Evolutionary conservation across 2,329 filamentous ascomycete genomes (phyloP).

Genomic region (Alternaria longipes): DNA sequence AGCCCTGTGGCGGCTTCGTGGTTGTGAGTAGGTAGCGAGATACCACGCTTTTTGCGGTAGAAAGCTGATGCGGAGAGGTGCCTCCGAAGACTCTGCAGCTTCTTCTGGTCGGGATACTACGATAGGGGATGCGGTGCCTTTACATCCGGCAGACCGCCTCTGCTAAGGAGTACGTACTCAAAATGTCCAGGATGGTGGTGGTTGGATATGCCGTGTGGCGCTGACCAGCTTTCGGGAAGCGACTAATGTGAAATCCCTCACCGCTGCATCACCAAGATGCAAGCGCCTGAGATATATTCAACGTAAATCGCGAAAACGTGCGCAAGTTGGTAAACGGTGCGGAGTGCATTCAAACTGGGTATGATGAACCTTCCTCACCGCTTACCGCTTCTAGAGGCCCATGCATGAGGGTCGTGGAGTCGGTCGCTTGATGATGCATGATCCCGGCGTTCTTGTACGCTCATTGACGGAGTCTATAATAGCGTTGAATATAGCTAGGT

Average conservation of each 20-base stretch:
- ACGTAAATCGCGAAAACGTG: slow-evolving; percentile 7
- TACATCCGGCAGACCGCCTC: slow-evolving; percentile 36
- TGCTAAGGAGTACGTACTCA: slow-evolving; percentile 4
- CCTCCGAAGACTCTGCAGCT: slow-evolving; percentile 35
- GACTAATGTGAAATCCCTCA: slow-evolving; percentile 23
- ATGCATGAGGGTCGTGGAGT: slow-evolving; percentile 21
- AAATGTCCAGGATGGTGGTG: slow-evolving; percentile 20
- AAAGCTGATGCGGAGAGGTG: slow-evolving; percentile 28
- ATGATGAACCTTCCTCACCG: slow-evolving; percentile 15
- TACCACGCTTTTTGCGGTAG: slow-evolving; percentile 12
- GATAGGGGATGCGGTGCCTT: slow-evolving; percentile 31
- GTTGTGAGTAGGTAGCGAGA: slow-evolving; percentile 25
- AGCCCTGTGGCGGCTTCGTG: slow-evolving; percentile 28
- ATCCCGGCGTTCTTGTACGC: slow-evolving; percentile 9
- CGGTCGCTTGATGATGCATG: slow-evolving; percentile 22
- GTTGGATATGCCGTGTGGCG: slow-evolving; percentile 13
- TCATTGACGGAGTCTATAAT: slow-evolving; percentile 20
- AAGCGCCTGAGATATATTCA: slow-evolving; percentile 15
- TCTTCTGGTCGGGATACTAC: slow-evolving; percentile 22
- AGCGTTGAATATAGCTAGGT: slow-evolving; percentile 35
- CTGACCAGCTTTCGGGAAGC: slow-evolving; percentile 7
- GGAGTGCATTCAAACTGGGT: slow-evolving; percentile 3
- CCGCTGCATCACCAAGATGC: slow-evolving; percentile 21
- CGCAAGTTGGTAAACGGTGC: background rate
- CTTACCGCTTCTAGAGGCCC: slow-evolving; percentile 23